Conservation (phyloP, 371 early-diverging fungal species). For the Mortierella sp. region DNA sequence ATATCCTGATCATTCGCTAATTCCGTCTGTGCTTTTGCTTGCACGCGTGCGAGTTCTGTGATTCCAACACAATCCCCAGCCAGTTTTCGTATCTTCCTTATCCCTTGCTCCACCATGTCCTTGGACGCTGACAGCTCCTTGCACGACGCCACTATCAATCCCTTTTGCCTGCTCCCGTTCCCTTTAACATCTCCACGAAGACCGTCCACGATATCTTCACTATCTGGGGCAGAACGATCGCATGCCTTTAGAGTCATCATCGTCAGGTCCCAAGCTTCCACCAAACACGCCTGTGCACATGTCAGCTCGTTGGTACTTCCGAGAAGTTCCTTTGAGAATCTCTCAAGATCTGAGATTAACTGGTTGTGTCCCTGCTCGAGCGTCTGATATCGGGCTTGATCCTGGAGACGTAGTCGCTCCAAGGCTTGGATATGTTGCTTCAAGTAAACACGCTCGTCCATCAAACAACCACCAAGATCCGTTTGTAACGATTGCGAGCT, state of each 20-base stretch:
- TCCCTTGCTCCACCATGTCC: constrained; percentile 16
- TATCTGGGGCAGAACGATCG: neutral
- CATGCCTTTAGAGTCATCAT: constrained; percentile 4
- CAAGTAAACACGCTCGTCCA: constrained; percentile 38
- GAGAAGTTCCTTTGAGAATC: constrained; percentile 31
- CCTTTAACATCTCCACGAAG: neutral
- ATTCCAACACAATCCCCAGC: constrained; percentile 49
- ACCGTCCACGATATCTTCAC: neutral
- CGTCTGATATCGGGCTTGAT: constrained; percentile 8
- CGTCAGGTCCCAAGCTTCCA: constrained; percentile 29
- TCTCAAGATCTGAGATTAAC: constrained; percentile 9
- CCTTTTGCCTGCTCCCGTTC: neutral
- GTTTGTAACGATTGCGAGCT: constrained; percentile 32
- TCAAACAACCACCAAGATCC: constrained; percentile 16
- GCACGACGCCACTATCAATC: constrained; percentile 11
- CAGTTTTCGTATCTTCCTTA: constrained; percentile 22
- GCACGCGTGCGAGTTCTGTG: constrained; percentile 17
- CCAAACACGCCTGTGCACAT: constrained; percentile 33
- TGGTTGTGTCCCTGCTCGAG: constrained; percentile 23
- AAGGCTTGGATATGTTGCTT: constrained; percentile 45
- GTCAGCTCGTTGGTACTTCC: constrained; percentile 31
- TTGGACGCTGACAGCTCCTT: constrained; percentile 18
- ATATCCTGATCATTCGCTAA: neutral
- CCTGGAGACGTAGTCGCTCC: constrained; percentile 22
- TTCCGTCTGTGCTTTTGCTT: neutral